Conservation (phyloP, 179 eudicot genomes). For the Heliamphora pulchella region DNA sequence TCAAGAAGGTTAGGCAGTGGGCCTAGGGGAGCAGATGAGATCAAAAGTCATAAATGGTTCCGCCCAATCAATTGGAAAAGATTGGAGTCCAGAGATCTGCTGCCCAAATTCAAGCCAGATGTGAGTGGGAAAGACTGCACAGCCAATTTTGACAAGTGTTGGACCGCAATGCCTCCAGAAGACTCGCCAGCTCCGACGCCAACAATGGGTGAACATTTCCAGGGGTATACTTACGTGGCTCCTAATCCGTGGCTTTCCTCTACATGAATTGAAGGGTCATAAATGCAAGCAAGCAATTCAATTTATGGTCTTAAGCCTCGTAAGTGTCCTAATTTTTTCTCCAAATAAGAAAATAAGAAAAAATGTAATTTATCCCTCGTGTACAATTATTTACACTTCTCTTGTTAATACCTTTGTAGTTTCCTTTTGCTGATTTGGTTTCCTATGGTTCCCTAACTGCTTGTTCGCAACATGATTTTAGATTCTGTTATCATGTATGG, state of each 20-base stretch:
- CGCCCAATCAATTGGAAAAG: conserved; percentile 83
- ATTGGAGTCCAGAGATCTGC: conserved; percentile 63
- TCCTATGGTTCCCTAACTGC: background rate
- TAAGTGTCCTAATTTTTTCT: background rate
- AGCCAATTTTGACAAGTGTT: conserved; percentile 77
- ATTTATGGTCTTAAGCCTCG: background rate
- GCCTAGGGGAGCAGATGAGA: conserved; percentile 59
- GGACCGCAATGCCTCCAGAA: conserved; percentile 82
- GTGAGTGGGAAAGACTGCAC: conserved; percentile 77
- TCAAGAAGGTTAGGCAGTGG: conserved; percentile 75
- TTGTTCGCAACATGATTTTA: background rate
- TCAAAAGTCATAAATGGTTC: conserved; percentile 84
- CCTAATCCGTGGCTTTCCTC: conserved; percentile 81
- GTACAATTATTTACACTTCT: background rate
- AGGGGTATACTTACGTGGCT: conserved; percentile 73
- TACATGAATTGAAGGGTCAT: conserved; percentile 18
- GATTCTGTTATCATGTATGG: background rate
- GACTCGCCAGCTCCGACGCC: conserved; percentile 92
- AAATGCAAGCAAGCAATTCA: background rate
- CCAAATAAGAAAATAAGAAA: background rate
- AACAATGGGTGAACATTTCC: conserved; percentile 58
- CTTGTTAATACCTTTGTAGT: conserved; percentile 7
- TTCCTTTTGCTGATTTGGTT: conserved; percentile 8
- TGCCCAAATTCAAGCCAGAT: conserved; percentile 78
- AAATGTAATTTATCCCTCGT: background rate